phyloP scores from a whole-genome alignment of 441 rosid species.

The Erodium moschatum region DNA sequence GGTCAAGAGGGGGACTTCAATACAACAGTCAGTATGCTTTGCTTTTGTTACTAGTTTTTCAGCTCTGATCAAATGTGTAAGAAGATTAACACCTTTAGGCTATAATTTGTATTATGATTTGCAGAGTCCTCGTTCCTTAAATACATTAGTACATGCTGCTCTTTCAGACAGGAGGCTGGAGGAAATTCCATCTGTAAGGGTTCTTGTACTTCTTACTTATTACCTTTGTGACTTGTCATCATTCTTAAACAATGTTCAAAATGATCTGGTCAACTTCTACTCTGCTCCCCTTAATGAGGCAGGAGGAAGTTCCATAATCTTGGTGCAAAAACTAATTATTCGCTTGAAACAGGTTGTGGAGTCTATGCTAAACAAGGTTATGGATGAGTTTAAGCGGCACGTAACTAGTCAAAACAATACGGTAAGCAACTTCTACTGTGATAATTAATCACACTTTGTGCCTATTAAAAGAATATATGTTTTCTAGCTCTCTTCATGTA shows the following conservation, averaged over 20 bases:
- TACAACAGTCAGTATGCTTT: background rate
- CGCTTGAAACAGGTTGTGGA: conserved; percentile 49
- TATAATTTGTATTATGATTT: conserved; percentile 15
- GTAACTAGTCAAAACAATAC: conserved; percentile 75
- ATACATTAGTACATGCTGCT: conserved; percentile 47
- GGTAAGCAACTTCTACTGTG: conserved; percentile 32
- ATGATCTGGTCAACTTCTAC: background rate
- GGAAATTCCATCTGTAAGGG: conserved; percentile 67
- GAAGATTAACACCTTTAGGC: background rate
- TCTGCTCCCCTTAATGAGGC: too few relatives aligned
- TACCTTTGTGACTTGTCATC: conserved; percentile 1
- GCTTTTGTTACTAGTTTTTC: background rate
- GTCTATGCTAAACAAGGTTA: conserved; percentile 69
- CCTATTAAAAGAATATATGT: background rate
- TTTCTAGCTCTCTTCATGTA: background rate
- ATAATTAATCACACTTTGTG: conserved; percentile 6
- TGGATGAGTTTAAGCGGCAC: conserved; percentile 74
- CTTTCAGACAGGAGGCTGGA: conserved; percentile 62
- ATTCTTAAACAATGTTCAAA: background rate
- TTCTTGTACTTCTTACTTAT: conserved; percentile 13
- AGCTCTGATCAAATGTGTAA: background rate
- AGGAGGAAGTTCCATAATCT: too few relatives aligned
- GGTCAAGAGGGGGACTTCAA: background rate
- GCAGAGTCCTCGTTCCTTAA: conserved; percentile 54
- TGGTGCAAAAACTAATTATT: background rate